A percentile compares a stretch with the other conserved stretches of the same genome.
phyloP scores from a whole-genome alignment of 208 protist species.

The Trypanosoma congolense region DNA sequence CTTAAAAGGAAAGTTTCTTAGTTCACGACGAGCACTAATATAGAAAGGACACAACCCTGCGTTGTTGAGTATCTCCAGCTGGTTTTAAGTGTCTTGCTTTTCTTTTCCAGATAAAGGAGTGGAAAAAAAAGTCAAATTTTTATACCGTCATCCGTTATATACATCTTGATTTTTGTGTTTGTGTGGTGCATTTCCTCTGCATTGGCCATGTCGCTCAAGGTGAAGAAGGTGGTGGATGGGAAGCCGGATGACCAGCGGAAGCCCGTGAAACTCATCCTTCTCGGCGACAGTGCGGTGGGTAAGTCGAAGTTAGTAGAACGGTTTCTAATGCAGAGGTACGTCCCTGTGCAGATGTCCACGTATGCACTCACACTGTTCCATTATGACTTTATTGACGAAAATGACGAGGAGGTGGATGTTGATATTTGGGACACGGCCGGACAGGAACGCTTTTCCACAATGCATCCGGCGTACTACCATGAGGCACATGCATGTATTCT shows the following conservation, averaged over 20 bases:
- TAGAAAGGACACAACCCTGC: no score
- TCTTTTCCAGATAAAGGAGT: no score
- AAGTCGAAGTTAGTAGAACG: conserved; percentile 95
- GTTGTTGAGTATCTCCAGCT: no score
- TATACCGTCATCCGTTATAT: no score
- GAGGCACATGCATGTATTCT: conserved; percentile 90
- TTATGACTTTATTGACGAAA: conserved; percentile 80
- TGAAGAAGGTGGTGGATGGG: conserved; percentile 71
- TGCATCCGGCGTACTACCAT: conserved; percentile 95
- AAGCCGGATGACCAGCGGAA: conserved; percentile 70
- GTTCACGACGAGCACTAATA: no score
- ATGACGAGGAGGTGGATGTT: conserved; percentile 71
- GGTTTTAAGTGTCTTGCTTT: no score
- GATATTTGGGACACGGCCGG: conserved; percentile 93
- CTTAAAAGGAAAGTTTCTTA: no score
- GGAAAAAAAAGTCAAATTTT: no score
- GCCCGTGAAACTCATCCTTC: conserved; percentile 91
- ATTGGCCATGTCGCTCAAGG: conserved; percentile 35
- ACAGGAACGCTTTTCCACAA: conserved; percentile 89
- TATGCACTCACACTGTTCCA: conserved; percentile 91
- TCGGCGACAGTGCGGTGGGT: conserved; percentile 94
- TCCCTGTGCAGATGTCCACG: conserved; percentile 90
- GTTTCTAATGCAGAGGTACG: conserved; percentile 93
- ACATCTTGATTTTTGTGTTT: no score
- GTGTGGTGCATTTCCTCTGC: no score